These are phyloP conservation scores for Camellia granthamiana DNA, from an alignment of 148 eudicot genomes.

Conservation along the genomic window DNA sequence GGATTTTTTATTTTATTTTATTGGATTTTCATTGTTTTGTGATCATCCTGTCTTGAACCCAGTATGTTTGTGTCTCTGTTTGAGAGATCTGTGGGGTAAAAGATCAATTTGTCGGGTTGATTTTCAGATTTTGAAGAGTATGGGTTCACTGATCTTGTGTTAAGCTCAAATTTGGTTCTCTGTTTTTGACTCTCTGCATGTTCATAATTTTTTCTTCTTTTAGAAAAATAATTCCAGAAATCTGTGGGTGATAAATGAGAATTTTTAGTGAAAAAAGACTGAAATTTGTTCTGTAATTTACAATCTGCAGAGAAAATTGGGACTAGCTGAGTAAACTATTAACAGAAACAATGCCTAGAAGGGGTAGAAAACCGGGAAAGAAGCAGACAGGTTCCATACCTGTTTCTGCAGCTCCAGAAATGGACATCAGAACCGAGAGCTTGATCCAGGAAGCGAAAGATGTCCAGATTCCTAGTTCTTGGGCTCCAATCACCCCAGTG, in stretches of 20 bases:
- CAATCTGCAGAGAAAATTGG: neutral
- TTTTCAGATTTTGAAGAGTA: neutral
- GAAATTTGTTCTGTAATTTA: neutral
- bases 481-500: slow-evolving; percentile 52
- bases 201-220: neutral
- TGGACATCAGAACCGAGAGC: slow-evolving; percentile 35
- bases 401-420: neutral
- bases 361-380: neutral
- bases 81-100: slow-evolving; percentile 10
- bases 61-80: neutral
- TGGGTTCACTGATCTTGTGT: too few relatives aligned
- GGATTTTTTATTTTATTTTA: too few relatives aligned
- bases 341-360: neutral
- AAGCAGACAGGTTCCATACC: neutral
- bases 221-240: neutral
- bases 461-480: slow-evolving; percentile 28
- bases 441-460: slow-evolving; percentile 26
- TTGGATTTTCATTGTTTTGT: neutral
- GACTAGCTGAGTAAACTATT: neutral
- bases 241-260: neutral
- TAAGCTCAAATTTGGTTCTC: neutral
- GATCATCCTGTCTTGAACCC: neutral
- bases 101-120: neutral
- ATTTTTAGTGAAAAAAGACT: neutral
- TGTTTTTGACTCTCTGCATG: neutral